Evolutionary conservation across 2,329 filamentous ascomycete species (phyloP), one percentile per base, ranked within the genome.

Genomic region (Exserohilum rostratum): DNA sequence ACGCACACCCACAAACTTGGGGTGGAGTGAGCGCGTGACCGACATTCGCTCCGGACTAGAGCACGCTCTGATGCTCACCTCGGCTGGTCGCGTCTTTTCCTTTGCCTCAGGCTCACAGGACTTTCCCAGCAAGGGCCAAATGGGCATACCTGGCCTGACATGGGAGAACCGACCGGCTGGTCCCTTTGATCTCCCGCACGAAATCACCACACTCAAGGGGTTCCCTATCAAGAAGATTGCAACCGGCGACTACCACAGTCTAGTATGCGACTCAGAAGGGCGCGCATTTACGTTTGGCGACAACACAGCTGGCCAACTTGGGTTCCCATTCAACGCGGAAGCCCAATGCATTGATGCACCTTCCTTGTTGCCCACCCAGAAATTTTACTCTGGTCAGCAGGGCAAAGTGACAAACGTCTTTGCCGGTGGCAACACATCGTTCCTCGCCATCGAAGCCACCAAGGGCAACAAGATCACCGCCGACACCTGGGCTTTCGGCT

Each of bases 301-400:
- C 74, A 98, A 98, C 77, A 87, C 87, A 0, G 85, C 86, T 38
- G 95, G 95, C n/a, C 95, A 98, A 75, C 82, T 98, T 3, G 93
- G 93, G n/a, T 87, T 93, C 65, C 86, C 91, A 46, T 85, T 84
- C 48, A 86, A 86, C 44, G 72, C 83, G 0, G 84, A 88, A 25
- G 79, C 85, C 13, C 80, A 85, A 6, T 84, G 79, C 53, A 79
- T 90, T 20, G 90, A 93, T 61, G 82, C 83, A 0, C 92, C 95
- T 0, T 85, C 87, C 3, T 82, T 87, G 5, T 73, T 98, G 2
- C 84, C 90, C 1, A 83, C 90, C 34, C 83, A 85, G 57, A 85
- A 84, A 57, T 85, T 96, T 5, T 97, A 97, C 73, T 80, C 82
- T 39, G 86, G 85, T 45, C 82, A 87, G 50, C 70, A 83, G 22